These are phyloP conservation scores for Rhodotorula sp. DNA, from an alignment of 1,284 basidiomycete genomes.

Conservation along the genomic window DNA sequence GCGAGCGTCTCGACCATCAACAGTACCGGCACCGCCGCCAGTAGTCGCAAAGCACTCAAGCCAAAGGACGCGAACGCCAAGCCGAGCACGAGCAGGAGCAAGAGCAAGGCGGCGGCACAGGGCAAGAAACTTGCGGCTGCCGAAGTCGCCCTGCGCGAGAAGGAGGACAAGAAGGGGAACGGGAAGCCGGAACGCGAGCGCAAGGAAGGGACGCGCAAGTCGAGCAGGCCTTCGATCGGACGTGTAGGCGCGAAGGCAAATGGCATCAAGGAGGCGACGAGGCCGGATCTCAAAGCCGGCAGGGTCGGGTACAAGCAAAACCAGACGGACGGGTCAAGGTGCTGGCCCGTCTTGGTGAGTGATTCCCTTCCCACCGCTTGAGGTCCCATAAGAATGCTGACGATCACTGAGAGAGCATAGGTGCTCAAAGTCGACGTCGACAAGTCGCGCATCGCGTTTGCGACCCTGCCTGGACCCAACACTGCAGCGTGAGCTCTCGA, in stretches of 20 bases:
- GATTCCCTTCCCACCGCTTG: background rate
- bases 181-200: background rate
- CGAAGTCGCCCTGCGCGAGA: too few relatives aligned
- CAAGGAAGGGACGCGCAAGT: background rate
- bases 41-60: background rate
- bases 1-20: too few relatives aligned
- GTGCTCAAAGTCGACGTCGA: background rate
- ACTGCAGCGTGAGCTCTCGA: too few relatives aligned
- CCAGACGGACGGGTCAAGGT: background rate
- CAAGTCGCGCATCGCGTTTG: background rate
- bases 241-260: background rate
- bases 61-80: background rate
- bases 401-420: background rate
- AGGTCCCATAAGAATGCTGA: too few relatives aligned
- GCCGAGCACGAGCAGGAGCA: background rate
- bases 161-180: too few relatives aligned
- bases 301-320: background rate
- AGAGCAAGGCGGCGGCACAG: too few relatives aligned
- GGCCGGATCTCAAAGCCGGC: background rate
- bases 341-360: background rate
- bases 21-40: background rate
- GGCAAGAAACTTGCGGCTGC: too few relatives aligned
- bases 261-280: background rate
- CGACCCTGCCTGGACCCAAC: background rate
- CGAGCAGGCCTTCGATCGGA: background rate